A percentile compares a stretch with the other conserved stretches of the same genome.
Conservation (phyloP, 2,329 filamentous ascomycete genomes). For the Aspergillus quadricinctus region DNA sequence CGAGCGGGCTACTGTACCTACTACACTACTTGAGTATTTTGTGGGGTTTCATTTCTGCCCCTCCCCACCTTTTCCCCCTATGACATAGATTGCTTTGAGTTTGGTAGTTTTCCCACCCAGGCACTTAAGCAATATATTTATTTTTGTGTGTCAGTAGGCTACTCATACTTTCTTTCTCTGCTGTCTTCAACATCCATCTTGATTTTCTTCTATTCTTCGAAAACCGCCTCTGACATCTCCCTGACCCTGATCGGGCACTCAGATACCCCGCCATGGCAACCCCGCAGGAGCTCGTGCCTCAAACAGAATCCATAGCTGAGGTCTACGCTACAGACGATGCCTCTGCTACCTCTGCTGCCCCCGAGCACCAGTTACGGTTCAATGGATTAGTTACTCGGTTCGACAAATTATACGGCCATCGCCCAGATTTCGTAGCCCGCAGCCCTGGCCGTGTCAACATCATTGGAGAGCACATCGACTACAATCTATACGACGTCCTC, state of each 20-base stretch:
- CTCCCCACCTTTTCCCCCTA: neutral
- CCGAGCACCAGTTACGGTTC: slow-evolving; percentile 70
- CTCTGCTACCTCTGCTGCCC: slow-evolving; percentile 67
- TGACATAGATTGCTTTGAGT: neutral
- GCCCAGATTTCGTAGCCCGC: slow-evolving; percentile 76
- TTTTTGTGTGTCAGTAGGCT: neutral
- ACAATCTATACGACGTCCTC: slow-evolving; percentile 91
- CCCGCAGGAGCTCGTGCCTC: slow-evolving; percentile 59
- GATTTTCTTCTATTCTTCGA: neutral
- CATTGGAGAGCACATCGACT: slow-evolving; percentile 98
- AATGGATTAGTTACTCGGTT: slow-evolving; percentile 68
- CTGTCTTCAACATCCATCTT: slow-evolving; percentile 5
- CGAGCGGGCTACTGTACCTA: too few species aligned
- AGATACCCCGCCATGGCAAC: slow-evolving; percentile 34
- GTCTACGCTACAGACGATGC: slow-evolving; percentile 78
- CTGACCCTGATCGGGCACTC: neutral
- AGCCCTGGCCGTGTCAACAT: slow-evolving; percentile 96
- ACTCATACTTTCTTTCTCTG: neutral
- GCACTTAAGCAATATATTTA: neutral
- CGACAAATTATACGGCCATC: slow-evolving; percentile 62
- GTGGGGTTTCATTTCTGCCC: neutral
- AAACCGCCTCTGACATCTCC: neutral
- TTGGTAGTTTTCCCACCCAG: neutral
- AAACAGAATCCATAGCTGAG: slow-evolving; percentile 68
- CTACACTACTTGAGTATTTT: too few species aligned